Evolutionary conservation across 2,329 filamentous ascomycete genomes (phyloP).

Genomic region (Fusarium tupiense): DNA sequence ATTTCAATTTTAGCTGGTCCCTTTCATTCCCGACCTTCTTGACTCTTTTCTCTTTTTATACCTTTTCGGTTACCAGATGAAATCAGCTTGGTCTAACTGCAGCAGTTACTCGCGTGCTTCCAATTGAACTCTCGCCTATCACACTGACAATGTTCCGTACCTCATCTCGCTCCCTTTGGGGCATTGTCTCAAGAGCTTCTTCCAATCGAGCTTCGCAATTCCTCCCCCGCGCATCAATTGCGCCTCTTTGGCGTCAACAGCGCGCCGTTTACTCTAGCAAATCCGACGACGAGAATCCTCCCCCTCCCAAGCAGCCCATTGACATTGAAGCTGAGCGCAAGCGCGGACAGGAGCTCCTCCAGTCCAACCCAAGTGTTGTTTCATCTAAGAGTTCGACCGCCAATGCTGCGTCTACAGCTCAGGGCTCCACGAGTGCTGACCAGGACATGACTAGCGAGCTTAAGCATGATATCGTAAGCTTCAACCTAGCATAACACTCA

Average conservation of each 20-base stretch:
- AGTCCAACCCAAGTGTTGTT: conserved; percentile 68
- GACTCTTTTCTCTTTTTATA: not conserved
- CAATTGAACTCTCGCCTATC: conserved; percentile 3
- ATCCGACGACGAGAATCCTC: conserved; percentile 30
- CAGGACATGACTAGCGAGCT: conserved; percentile 49
- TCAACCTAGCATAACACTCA: rapidly evolving
- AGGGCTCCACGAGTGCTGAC: conserved; percentile 9
- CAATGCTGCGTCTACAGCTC: conserved; percentile 55
- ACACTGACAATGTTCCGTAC: conserved; percentile 45
- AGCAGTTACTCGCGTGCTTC: conserved; percentile 2
- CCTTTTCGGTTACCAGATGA: not conserved
- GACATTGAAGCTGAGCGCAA: conserved; percentile 67
- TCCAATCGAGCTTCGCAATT: not conserved
- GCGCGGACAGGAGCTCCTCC: conserved; percentile 64
- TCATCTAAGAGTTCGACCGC: conserved; percentile 66
- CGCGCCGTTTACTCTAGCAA: conserved; percentile 41
- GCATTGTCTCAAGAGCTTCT: conserved; percentile 31
- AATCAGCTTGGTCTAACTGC: not conserved
- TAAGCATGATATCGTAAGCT: conserved; percentile 65
- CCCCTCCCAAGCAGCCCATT: conserved; percentile 48
- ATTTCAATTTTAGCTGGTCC: conserved; percentile 9
- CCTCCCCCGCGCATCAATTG: conserved; percentile 13
- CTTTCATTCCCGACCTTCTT: not conserved
- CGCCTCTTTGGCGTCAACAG: conserved; percentile 21
- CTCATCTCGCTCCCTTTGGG: conserved; percentile 38